Evolutionary conservation across 441 rosid genomes (phyloP), one percentile per base, ranked within the genome.

Genomic region (Biscutella auriculata): DNA sequence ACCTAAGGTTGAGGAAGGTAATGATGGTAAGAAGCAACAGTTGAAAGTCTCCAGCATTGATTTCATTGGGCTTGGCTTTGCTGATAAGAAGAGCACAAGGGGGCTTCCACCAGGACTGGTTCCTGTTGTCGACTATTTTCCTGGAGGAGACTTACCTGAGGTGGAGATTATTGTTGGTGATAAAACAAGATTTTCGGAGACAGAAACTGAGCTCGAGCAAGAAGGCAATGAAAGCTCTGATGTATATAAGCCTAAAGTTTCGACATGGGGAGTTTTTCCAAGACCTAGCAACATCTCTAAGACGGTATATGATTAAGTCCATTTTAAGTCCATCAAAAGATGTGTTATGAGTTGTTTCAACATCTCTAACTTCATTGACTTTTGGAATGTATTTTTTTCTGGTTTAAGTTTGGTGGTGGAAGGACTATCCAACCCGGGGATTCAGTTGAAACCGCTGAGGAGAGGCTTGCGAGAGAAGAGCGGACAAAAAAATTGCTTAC

Each of bases 241-340:
- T 34, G 41, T 81, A 12, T 87, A 87, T 71, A 83, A 83, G 69
- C 97, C 96, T 5, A 85, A 74, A 74, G 95, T 90, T 68, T 84
- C 96, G 3, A 79, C 96, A 1, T 87, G 96, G 96, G 96, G 97
- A 45, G 95, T 91, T 62, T 83, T 83, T 57, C 96, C 95, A 8
- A 78, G 96, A 54, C 93, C 96, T 9, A 83, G 76, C 73, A 77
- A 87, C 75, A 87, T 91, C 70, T 91, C 97, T 51, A 75, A 78
- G 68, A 75, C 83, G 68, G 97, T 87, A 82, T 60, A 66, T 58
- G 25, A 42, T 2, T 28, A n/a, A n/a, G n/a, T n/a, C n/a, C n/a
- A n/a, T n/a, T n/a, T n/a, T n/a, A n/a, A 8, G 4, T 26, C 29
- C 25, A 25, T 63, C 41, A 41, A 21, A 41, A 30, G 16, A 36